Evolutionary conservation across 768 basidiomycete genomes (phyloP), one percentile per base, ranked within the genome.

Genomic region (Zangia roseola): DNA sequence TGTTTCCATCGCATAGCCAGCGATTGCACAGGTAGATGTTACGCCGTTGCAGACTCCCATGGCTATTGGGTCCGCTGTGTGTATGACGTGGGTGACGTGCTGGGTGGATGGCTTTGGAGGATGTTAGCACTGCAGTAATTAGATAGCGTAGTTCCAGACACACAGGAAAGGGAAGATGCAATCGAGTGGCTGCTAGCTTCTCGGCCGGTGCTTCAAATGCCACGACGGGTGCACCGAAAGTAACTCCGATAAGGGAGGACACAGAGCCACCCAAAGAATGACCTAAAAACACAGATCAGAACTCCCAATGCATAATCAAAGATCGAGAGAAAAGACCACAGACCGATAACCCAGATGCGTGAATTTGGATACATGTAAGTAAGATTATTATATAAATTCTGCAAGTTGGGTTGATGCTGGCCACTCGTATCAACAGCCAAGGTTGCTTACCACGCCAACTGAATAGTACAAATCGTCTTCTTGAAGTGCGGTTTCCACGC

Each of bases 371-470:
- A 98, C 79, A 95, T 81, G 56, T 85, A 87, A 3, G 89, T 83
- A 45, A 98, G 75, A 64, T 97, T 93, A 67, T 94, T 91, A 69
- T 93, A 98, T 7, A 98, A 73, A 62, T 94, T 87, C 93, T 95
- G 50, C 5, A 28, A 12, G 12, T 43, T 45, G 2, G 24, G 23
- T 50, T 38, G 31, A 20, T 19, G 10, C 37, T 9, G 33, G 35
- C 9, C 7, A 24, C 3, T 12, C 10, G 39, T 30, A 13, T 46
- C 30, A 40, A 38, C 17, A 51, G 43, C 23, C 14, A 45, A 24
- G 26, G n/a, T 39, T 6, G 6, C 87, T 58, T 62, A 94, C 94
- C 55, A 82, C 80, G 13, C 91, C 95, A 33, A 90, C 73, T 0
- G 88, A 82, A 64, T 97, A 97, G 60, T 94, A 98, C 31, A 97